Conservation (phyloP, 1,284 basidiomycete species). For the Mycena sp. region DNA sequence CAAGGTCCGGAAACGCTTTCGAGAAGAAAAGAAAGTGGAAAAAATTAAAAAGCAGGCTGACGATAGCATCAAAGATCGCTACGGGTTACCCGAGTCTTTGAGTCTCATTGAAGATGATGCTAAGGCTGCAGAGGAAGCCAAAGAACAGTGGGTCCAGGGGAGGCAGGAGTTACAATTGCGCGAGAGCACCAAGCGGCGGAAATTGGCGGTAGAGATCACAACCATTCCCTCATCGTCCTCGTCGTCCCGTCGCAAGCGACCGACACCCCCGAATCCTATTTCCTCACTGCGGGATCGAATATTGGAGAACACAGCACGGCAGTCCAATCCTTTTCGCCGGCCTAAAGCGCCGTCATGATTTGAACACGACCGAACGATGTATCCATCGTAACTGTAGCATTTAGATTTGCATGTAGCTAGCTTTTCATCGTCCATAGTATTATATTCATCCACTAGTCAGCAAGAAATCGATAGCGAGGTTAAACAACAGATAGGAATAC, state of each 20-base stretch:
- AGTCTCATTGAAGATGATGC: constrained; percentile 69
- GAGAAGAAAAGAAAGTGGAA: constrained; percentile 86
- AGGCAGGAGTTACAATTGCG: constrained; percentile 52
- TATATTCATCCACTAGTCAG: constrained; percentile 18
- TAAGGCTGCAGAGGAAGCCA: constrained; percentile 62
- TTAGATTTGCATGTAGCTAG: constrained; percentile 6
- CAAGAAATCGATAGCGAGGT: constrained; percentile 33
- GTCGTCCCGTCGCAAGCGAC: constrained; percentile 21
- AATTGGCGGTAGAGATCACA: constrained; percentile 48
- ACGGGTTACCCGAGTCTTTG: constrained; percentile 76
- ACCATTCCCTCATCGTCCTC: constrained; percentile 40
- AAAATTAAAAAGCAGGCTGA: constrained; percentile 73
- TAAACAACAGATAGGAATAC: constrained; percentile 45
- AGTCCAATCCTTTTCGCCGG: constrained; percentile 38
- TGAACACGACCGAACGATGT: too few relatives aligned
- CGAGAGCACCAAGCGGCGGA: constrained; percentile 58
- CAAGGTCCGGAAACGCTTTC: constrained; percentile 81
- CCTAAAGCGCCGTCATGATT: constrained; percentile 3
- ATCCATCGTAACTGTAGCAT: constrained; percentile 12
- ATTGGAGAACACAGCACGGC: constrained; percentile 62
- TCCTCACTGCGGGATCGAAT: constrained; percentile 63
- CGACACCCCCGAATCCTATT: constrained; percentile 25
- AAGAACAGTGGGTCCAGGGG: constrained; percentile 66
- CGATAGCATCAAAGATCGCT: constrained; percentile 73
- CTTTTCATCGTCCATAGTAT: constrained; percentile 18